phyloP scores from a whole-genome alignment of 495 filamentous ascomycete genomes.

The Xanthoparmelia taractica region DNA sequence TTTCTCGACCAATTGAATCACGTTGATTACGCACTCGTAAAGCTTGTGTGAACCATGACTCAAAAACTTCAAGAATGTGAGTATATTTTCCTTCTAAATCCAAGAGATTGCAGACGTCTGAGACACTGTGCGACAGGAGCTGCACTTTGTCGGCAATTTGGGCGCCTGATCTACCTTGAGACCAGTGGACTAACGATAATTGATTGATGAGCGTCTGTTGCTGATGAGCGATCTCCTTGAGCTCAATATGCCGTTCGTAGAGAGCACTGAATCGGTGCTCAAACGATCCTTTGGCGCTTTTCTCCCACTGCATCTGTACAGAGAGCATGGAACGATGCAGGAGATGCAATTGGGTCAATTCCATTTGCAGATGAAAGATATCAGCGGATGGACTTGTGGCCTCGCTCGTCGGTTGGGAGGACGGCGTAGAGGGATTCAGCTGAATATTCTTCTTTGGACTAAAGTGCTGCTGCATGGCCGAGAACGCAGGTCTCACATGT shows the following conservation, averaged over 20 bases:
- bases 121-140: constrained; percentile 36
- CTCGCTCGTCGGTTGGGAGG: constrained; percentile 17
- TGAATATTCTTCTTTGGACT: constrained; percentile 58
- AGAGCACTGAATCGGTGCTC: constrained; percentile 38
- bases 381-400: constrained; percentile 45
- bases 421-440: constrained; percentile 31
- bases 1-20: constrained; percentile 2
- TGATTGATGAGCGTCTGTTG: constrained; percentile 38
- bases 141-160: constrained; percentile 39
- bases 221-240: constrained; percentile 33
- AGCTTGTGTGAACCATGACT: constrained; percentile 39
- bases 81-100: constrained; percentile 33
- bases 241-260: constrained; percentile 31
- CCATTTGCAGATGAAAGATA: constrained; percentile 55
- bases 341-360: constrained; percentile 65
- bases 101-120: constrained; percentile 37
- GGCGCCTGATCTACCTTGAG: constrained; percentile 31
- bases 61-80: constrained; percentile 33
- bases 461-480: constrained; percentile 61
- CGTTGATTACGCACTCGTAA: constrained; percentile 32
- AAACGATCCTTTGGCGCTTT: constrained; percentile 31
- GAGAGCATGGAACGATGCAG: constrained; percentile 46
- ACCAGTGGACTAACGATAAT: constrained; percentile 37
- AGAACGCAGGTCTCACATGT: constrained; percentile 48
- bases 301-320: constrained; percentile 34